Percentiles rank a stretch among this genome's conserved stretches.
Conservation (phyloP, 2,329 filamentous ascomycete species). For the Chalaropsis ovoidea region DNA sequence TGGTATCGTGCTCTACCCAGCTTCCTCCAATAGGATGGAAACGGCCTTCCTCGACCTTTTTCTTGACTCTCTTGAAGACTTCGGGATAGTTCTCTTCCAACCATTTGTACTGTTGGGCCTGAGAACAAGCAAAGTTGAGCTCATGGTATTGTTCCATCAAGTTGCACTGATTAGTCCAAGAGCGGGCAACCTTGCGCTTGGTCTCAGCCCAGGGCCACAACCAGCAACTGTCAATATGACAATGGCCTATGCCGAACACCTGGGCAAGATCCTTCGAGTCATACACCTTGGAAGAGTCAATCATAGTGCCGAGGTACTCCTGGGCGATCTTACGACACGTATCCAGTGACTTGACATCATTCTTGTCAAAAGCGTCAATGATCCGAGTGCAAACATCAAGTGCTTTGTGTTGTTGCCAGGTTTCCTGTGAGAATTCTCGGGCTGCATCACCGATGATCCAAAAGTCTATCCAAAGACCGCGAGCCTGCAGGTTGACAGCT, state of each 20-base stretch:
- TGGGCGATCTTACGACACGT: constrained; percentile 73
- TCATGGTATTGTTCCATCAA: constrained; percentile 92
- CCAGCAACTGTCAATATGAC: constrained; percentile 98
- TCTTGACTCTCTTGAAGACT: constrained; percentile 81
- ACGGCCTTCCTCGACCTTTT: constrained; percentile 76
- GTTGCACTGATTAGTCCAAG: constrained; percentile 94
- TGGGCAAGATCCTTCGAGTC: constrained; percentile 61
- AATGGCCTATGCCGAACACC: constrained; percentile 86
- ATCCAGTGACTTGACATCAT: constrained; percentile 65
- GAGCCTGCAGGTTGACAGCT: constrained; percentile 75
- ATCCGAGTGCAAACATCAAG: constrained; percentile 75
- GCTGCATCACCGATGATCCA: constrained; percentile 94
- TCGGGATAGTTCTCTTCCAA: constrained; percentile 80
- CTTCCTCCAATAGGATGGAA: constrained; percentile 95
- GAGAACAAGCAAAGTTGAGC: constrained; percentile 81
- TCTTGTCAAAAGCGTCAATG: constrained; percentile 79
- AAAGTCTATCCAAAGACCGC: constrained; percentile 78
- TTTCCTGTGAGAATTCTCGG: constrained; percentile 77
- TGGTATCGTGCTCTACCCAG: constrained; percentile 98
- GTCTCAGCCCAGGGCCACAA: constrained; percentile 98
- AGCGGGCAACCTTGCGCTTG: constrained; percentile 88
- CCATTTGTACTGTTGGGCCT: constrained; percentile 98
- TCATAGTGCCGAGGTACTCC: constrained; percentile 68
- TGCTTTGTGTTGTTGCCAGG: constrained; percentile 81
- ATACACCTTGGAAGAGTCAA: constrained; percentile 79